Conservation (phyloP, 495 filamentous ascomycete genomes). For the Aspergillus baeticus region DNA sequence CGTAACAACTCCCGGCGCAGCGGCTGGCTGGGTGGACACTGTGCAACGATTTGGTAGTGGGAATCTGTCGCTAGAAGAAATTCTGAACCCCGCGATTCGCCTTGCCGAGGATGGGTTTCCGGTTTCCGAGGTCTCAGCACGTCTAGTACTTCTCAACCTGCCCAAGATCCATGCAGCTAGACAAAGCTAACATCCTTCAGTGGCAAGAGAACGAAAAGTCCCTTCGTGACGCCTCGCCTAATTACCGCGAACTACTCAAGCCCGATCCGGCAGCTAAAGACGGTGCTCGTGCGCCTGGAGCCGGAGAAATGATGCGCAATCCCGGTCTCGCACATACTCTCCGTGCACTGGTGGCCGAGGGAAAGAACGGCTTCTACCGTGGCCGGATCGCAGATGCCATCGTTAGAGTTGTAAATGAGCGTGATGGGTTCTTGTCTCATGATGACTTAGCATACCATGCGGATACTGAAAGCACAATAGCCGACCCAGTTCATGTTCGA, state of each 20-base stretch:
- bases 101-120: constrained; percentile 87
- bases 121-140: constrained; percentile 63
- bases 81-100: constrained; percentile 79
- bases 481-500: constrained; percentile 73
- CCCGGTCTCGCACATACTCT: constrained; percentile 78
- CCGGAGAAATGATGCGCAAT: constrained; percentile 87
- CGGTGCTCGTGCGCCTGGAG: constrained; percentile 65
- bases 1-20: constrained; percentile 83
- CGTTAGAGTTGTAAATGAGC: constrained; percentile 68
- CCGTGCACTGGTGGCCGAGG: constrained; percentile 70
- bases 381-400: constrained; percentile 77
- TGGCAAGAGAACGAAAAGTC: constrained; percentile 61
- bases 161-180: no score
- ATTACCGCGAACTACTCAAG: constrained; percentile 82
- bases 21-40: constrained; percentile 91
- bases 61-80: constrained; percentile 71
- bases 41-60: constrained; percentile 88
- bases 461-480: constrained; percentile 69
- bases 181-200: no score
- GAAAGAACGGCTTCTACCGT: constrained; percentile 87
- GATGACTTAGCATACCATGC: constrained; percentile 77
- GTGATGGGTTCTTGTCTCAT: constrained; percentile 73
- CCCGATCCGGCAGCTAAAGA: constrained; percentile 59
- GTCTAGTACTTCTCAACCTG: no score
- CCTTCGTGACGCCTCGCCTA: constrained; percentile 72